A percentile compares a stretch with the other conserved stretches of the same genome.
phyloP scores from a whole-genome alignment of 2,329 filamentous ascomycete genomes.

The Myriosclerotinia duriaeana region DNA sequence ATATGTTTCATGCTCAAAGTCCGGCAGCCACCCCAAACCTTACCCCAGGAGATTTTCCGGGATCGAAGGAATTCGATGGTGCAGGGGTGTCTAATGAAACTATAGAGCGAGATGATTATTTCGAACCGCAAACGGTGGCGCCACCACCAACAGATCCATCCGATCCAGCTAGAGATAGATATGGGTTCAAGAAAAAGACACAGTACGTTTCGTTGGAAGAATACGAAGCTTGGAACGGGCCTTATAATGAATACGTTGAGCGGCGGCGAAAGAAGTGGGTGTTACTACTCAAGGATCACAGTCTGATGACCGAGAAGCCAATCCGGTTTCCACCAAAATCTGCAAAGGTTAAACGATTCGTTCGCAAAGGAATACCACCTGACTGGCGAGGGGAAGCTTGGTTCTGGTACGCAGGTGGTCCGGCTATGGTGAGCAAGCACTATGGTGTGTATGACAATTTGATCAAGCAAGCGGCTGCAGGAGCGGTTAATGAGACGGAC shows the following conservation, averaged over 20 bases:
- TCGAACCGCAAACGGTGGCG: constrained; percentile 17
- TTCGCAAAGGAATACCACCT: constrained; percentile 89
- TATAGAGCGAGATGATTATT: constrained; percentile 24
- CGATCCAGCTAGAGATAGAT: constrained; percentile 63
- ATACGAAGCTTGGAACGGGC: constrained; percentile 78
- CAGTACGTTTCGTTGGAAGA: constrained; percentile 73
- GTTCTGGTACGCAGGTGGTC: constrained; percentile 94
- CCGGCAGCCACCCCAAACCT: constrained; percentile 41
- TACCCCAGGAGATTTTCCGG: neutral
- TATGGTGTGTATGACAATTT: constrained; percentile 74
- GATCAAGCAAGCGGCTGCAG: constrained; percentile 60
- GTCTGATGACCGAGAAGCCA: constrained; percentile 69
- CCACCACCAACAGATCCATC: constrained; percentile 26
- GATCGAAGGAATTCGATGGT: constrained; percentile 20
- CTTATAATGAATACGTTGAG: constrained; percentile 72
- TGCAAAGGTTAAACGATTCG: constrained; percentile 82
- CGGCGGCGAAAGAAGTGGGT: constrained; percentile 81
- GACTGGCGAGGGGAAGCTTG: constrained; percentile 94
- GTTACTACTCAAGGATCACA: constrained; percentile 71
- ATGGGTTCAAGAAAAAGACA: constrained; percentile 88
- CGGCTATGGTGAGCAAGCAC: constrained; percentile 72
- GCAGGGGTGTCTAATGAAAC: constrained; percentile 23
- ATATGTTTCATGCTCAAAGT: constrained; percentile 46
- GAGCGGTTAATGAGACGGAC: constrained; percentile 66
- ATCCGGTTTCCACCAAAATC: constrained; percentile 76